Evolutionary conservation across 257 asterid genomes (phyloP).

Genomic region (Paulownia fortunei): DNA sequence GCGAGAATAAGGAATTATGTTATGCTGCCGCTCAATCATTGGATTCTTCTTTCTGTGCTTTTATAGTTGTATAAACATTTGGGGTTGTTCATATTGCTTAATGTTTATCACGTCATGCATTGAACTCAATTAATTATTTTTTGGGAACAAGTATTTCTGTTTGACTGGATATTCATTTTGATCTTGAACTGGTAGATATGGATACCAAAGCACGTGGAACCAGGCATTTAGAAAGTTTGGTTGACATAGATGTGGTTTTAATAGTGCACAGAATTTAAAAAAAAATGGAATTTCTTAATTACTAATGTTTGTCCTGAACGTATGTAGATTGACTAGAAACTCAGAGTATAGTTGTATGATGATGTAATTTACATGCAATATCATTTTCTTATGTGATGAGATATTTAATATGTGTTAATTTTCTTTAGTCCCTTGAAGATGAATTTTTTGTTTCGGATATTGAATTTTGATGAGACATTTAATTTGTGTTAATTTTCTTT

Average conservation of each 20-base stretch:
- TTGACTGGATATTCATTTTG: not conserved
- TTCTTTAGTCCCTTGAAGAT: not conserved
- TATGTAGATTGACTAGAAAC: not conserved
- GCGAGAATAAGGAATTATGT: slow-evolving; percentile 14
- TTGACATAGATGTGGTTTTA: slow-evolving; percentile 5
- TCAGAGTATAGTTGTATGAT: not conserved
- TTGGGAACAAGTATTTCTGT: not conserved
- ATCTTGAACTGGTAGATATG: slow-evolving; percentile 8
- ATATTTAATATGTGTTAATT: not conserved
- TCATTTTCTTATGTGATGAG: not conserved
- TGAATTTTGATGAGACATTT: not conserved
- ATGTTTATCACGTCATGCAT: slow-evolving; percentile 16
- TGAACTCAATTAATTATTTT: not conserved
- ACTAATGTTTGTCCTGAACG: not conserved
- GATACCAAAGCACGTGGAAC: slow-evolving; percentile 13
- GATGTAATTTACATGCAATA: not conserved
- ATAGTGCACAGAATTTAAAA: not conserved
- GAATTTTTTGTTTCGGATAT: not conserved
- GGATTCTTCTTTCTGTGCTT: slow-evolving; percentile 18
- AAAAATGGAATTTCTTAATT: not conserved
- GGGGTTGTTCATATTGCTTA: not conserved
- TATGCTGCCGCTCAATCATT: slow-evolving; percentile 14
- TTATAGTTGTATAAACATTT: not conserved
- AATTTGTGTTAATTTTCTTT: not conserved
- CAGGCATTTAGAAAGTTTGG: not conserved